Evolutionary conservation across 2,329 filamentous ascomycete genomes (phyloP), one percentile per base, ranked within the genome.

Genomic region (Botrytis porri): DNA sequence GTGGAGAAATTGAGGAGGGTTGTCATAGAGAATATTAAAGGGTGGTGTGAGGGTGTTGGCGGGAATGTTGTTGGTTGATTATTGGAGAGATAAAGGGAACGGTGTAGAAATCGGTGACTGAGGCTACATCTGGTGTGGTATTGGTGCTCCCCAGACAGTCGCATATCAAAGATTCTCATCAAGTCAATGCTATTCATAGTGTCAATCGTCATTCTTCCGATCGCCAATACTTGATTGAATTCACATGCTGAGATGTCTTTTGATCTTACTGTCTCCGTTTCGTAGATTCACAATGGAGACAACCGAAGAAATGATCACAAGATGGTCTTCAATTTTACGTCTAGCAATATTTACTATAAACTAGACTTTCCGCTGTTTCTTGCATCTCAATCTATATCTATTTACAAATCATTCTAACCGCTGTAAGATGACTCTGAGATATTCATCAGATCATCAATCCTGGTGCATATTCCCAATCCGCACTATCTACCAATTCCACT

Each of bases 11-110:
- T 87, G 60, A 81, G 82, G 20, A 78, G 80, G 45, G 82, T 84
- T 25, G 75, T 85, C 54, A 85, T 83, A 76, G 79, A 81, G 51
- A 87, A 85, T 45, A 80, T 88, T 16, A 86, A 87, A 76, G 82
- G 75, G 1, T 86, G 83, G 80, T 80, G 69, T 79, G 41, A 78
- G 74, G 71, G 85, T 81, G 61, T 73, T 74, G 51, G 74, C 22
- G 72, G 32, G 39, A 79, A 78, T 75, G 20, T 65, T n/a, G 63
- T 20, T 74, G 32, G 75, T 76, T 22, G 35, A 69, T 35, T 75
- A 2, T 3, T 48, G 8, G 29, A 18, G 32, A 60, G 45, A 9
- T 45, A 20, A 6, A 29, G n/a, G 14, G 16, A 2, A 54, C 3
- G 29, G 25, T n/a, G 7, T 14, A n/a, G 48, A 25, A n/a, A 51